phyloP scores from a whole-genome alignment of 495 filamentous ascomycete species.

The Penicillium canariense region DNA sequence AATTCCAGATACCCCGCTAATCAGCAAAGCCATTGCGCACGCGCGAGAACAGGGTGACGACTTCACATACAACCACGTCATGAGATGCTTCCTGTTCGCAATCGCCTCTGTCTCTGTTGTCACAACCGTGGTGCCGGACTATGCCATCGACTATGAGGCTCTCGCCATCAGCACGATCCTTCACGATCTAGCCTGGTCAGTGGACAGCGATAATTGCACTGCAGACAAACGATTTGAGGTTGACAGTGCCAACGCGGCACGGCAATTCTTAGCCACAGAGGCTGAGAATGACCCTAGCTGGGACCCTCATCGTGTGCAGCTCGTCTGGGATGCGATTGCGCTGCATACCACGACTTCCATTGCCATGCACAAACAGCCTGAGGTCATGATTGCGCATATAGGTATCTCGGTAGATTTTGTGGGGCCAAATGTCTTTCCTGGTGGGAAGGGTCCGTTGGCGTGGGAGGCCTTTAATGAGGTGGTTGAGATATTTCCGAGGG shows the following conservation, averaged over 20 bases:
- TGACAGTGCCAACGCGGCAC: constrained; percentile 50
- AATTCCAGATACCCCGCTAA: no score
- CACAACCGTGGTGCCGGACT: no score
- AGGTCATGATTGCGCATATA: constrained; percentile 36
- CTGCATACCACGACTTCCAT: constrained; percentile 46
- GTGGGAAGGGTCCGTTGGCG: constrained; percentile 22
- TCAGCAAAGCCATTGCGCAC: no score
- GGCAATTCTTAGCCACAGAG: constrained; percentile 37
- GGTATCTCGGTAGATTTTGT: constrained; percentile 51
- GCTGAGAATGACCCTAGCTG: constrained; percentile 18
- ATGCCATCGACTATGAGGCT: no score
- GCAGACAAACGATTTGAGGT: constrained; percentile 56
- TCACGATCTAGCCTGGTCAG: constrained; percentile 56
- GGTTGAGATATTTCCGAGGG: constrained; percentile 33
- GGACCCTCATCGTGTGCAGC: constrained; percentile 38
- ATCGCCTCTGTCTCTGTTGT: no score
- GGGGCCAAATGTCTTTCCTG: constrained; percentile 29
- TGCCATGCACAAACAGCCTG: constrained; percentile 42
- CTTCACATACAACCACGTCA: no score
- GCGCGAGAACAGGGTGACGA: no score
- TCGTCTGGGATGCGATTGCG: constrained; percentile 56
- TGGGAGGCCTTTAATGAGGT: constrained; percentile 34
- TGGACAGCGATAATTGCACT: constrained; percentile 29
- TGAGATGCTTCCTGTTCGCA: no score
- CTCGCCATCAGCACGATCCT: no score